A percentile compares a stretch with the other conserved stretches of the same genome.
Evolutionary conservation across 495 filamentous ascomycete species (phyloP).

Genomic region (Lasiosphaeria hispida): DNA sequence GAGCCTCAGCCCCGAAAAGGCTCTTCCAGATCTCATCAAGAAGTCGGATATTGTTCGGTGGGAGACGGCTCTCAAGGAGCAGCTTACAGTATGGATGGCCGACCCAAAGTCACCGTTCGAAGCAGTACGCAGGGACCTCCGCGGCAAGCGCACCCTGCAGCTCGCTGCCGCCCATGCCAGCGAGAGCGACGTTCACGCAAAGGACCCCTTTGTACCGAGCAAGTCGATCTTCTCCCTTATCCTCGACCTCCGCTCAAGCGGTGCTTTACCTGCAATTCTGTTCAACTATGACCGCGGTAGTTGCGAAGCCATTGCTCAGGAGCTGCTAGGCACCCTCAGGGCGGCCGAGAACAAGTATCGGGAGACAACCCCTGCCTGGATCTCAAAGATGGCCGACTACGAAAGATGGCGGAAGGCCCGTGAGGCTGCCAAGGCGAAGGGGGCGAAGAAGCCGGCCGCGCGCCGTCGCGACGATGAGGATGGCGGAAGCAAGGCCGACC

Average conservation of each 20-base stretch:
- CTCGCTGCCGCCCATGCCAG: slow-evolving; percentile 1
- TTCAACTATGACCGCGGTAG: slow-evolving; percentile 70
- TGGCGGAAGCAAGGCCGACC: slow-evolving; percentile 38
- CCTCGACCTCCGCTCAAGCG: slow-evolving; percentile 56
- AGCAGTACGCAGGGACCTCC: slow-evolving; percentile 45
- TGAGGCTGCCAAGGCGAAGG: slow-evolving; percentile 35
- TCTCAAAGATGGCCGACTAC: slow-evolving; percentile 49
- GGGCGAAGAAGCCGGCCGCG: slow-evolving; percentile 33
- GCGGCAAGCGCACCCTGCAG: slow-evolving; percentile 11
- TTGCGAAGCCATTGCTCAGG: slow-evolving; percentile 57
- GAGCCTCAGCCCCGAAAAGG: slow-evolving; percentile 45
- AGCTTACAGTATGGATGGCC: slow-evolving; percentile 60
- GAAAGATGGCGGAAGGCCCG: slow-evolving; percentile 49
- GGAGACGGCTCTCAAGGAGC: slow-evolving; percentile 59
- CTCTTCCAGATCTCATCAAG: slow-evolving; percentile 42
- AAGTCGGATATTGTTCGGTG: slow-evolving; percentile 65
- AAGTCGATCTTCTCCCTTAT: slow-evolving; percentile 58
- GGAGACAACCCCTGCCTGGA: slow-evolving; percentile 55
- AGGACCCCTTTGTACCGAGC: slow-evolving; percentile 11
- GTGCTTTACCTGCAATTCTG: slow-evolving; percentile 68
- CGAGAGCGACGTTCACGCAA: background rate
- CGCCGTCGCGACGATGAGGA: slow-evolving; percentile 30
- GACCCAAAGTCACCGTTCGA: slow-evolving; percentile 61
- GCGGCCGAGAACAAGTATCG: slow-evolving; percentile 57
- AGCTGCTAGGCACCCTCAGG: slow-evolving; percentile 49